These are phyloP conservation scores for Mucor ambiguus DNA, from an alignment of 371 early-diverging fungal genomes.

Conservation along the genomic window DNA sequence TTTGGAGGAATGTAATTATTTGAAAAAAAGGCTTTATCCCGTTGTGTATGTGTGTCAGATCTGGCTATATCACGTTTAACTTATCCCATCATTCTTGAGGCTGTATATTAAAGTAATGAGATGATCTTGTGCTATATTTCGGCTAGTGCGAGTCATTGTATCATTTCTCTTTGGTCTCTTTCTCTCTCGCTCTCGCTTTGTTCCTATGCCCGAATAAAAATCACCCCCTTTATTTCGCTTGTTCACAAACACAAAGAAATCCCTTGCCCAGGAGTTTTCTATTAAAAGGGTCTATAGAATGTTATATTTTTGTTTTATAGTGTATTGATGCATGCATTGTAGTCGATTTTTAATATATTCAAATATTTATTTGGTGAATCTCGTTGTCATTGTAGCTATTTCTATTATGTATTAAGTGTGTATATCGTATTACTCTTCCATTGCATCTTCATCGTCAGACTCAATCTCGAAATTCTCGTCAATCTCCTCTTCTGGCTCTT, in stretches of 20 bases:
- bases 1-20: constrained; percentile 15
- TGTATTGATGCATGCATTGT: neutral
- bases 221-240: neutral
- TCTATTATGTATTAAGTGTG: constrained; percentile 1
- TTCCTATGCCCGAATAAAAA: neutral
- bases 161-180: neutral
- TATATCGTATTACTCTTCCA: constrained; percentile 37
- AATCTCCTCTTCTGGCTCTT: constrained; percentile 42
- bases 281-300: constrained; percentile 1
- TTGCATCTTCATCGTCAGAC: constrained; percentile 48
- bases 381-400: constrained; percentile 9
- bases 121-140: constrained; percentile 3
- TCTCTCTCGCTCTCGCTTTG: neutral
- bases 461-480: constrained; percentile 40
- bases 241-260: neutral
- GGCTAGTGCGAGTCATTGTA: neutral
- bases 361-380: constrained; percentile 1
- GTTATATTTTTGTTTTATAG: constrained; percentile 1
- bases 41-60: constrained; percentile 1
- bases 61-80: constrained; percentile 8
- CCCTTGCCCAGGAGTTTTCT: constrained; percentile 5
- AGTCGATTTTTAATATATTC: constrained; percentile 4
- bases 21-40: constrained; percentile 7
- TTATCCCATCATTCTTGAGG: constrained; percentile 24
- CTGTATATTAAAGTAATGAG: constrained; percentile 8